Base-by-base conservation (phyloP, 2,329 filamentous ascomycete genomes). In the Coniosporium tulheliwenetii region DNA sequence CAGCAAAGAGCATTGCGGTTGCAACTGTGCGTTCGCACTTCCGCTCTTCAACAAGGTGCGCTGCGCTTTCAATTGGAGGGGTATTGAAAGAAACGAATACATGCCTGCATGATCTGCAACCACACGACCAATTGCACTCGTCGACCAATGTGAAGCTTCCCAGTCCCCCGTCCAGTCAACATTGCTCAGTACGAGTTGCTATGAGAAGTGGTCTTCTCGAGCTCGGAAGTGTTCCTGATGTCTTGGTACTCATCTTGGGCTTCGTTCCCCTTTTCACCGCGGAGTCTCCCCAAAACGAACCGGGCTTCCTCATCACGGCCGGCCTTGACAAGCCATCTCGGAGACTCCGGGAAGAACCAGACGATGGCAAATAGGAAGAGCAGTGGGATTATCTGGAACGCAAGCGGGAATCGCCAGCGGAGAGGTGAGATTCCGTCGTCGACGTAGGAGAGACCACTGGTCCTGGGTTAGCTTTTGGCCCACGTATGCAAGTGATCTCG, bases 321-420 rank as follows among this genome's bases (percentile, higher is more conserved):
- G 5, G 70, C 71, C 47, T 82, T 82, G 46, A 74, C 69, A 0
- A 84, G 67, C 71, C 73, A 81, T 1, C 79, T 65, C 0, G 77
- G 79, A 0, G 75, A 79, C 47, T 85, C 80, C 0, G 79, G 80
- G 55, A 83, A 77, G 59, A 80, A 74, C 70, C 75, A 77, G 29
- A 80, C 69, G 2, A 65, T 53, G 0, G 47, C 52, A 41, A 81
- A 63, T 0, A 82, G 63, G 0, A 71, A 37, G 2, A 81, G 48
- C 0, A 83, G 65, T 12, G 77, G 75, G 1, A 79, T 56, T 30
- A 82, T 81, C 50, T 83, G 78, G 56, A 83, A 82, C 0, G 74
- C 77, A 42, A 83, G 71, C 0, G 77, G 78, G 47, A 84, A 83
- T 4, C 78, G 63, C 77, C 78, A 81, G 34, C 70, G 69, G 50